Evolutionary conservation across 768 basidiomycete genomes (phyloP).

Genomic region (Leccinellum albellum): DNA sequence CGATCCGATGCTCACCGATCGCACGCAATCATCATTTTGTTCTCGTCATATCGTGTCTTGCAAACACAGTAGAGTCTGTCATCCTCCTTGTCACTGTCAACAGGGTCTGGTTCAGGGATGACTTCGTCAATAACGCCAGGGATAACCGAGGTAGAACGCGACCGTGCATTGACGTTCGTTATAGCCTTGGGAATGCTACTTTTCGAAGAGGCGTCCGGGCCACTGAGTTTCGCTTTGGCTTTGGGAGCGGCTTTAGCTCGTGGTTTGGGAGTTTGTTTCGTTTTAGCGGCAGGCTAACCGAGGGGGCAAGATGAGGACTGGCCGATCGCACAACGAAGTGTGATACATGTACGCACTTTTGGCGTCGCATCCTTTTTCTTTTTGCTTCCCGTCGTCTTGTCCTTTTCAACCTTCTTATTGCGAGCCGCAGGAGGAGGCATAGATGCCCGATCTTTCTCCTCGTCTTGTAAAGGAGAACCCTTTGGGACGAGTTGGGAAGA

Average conservation of each 20-base stretch:
- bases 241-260: constrained; percentile 32
- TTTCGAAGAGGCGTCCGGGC: constrained; percentile 16
- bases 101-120: constrained; percentile 49
- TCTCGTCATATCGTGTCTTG: constrained; percentile 83
- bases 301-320: background rate
- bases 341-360: constrained; percentile 20
- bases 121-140: constrained; percentile 42
- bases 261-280: constrained; percentile 30
- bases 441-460: constrained; percentile 44
- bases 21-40: constrained; percentile 89
- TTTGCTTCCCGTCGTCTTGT: constrained; percentile 32
- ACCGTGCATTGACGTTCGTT: constrained; percentile 41
- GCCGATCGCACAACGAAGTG: background rate
- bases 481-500: constrained; percentile 8
- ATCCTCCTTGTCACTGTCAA: constrained; percentile 38
- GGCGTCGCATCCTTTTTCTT: constrained; percentile 28
- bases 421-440: constrained; percentile 50
- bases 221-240: constrained; percentile 21
- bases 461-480: constrained; percentile 13
- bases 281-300: constrained; percentile 21
- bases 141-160: constrained; percentile 69
- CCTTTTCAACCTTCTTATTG: constrained; percentile 26
- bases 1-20: constrained; percentile 58
- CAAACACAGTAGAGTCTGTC: constrained; percentile 86
- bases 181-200: constrained; percentile 13